Conservation (phyloP, 192 early-diverging fungal species). For the Coemansia guatemalensis region DNA sequence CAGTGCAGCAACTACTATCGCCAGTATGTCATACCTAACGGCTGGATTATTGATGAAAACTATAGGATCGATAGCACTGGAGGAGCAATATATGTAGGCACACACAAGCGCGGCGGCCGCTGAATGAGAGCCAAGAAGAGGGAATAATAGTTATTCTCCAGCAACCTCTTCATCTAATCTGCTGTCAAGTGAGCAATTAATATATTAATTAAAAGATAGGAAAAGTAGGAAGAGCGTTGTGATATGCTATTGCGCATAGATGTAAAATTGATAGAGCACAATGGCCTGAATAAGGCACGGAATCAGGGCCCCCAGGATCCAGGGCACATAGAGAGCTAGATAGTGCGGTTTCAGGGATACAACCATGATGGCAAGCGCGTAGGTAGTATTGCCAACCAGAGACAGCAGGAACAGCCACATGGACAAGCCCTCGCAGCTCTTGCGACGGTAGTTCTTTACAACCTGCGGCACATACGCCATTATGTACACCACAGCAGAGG, state of each 20-base stretch:
- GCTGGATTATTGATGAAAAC: conserved; percentile 52
- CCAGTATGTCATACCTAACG: conserved; percentile 49
- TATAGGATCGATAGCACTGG: conserved; percentile 43
- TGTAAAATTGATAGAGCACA: conserved; percentile 70
- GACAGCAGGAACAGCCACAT: conserved; percentile 79
- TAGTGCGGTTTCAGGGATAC: conserved; percentile 65
- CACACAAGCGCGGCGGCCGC: conserved; percentile 26
- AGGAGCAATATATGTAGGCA: conserved; percentile 47
- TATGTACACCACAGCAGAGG: conserved; percentile 46
- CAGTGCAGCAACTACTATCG: conserved; percentile 57
- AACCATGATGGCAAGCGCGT: conserved; percentile 71
- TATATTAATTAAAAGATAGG: neutral
- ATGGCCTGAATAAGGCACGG: conserved; percentile 75
- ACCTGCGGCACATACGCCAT: conserved; percentile 78
- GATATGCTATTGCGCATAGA: conserved; percentile 45
- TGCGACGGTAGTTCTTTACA: conserved; percentile 69
- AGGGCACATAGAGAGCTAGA: conserved; percentile 67
- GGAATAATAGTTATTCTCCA: too few relatives aligned
- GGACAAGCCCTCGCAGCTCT: conserved; percentile 77
- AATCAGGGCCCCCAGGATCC: conserved; percentile 74
- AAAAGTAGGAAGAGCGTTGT: neutral
- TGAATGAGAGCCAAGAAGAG: too few relatives aligned
- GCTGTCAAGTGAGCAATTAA: neutral
- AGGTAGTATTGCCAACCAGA: conserved; percentile 71
- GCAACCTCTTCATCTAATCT: too few relatives aligned